A percentile compares a stretch with the other conserved stretches of the same genome.
Conservation (phyloP, 176 grass and related monocot genomes). For the Bromus sterilis region DNA sequence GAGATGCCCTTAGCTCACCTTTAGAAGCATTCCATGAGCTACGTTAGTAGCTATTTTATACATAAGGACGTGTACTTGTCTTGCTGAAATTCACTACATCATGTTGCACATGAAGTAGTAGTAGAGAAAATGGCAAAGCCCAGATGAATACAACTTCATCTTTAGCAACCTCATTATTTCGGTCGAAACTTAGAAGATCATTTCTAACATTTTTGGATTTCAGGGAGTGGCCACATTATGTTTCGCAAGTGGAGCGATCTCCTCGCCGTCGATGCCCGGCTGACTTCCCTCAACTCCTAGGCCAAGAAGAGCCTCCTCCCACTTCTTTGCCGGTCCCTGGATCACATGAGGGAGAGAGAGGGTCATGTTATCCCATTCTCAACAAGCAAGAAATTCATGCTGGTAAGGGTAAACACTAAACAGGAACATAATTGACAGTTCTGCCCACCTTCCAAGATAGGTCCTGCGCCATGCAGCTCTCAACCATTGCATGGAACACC, state of each 20-base stretch:
- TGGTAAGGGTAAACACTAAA: not conserved
- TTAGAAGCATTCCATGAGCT: not conserved
- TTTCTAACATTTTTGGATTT: slow-evolving; percentile 6
- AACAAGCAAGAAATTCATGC: not conserved
- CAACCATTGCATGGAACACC: slow-evolving; percentile 42
- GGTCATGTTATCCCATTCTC: not conserved
- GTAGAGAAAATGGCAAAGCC: not conserved
- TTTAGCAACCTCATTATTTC: not conserved
- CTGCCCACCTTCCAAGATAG: slow-evolving; percentile 65
- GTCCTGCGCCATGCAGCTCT: slow-evolving; percentile 65
- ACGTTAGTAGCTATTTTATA: not conserved
- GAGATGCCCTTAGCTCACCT: no score
- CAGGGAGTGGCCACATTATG: slow-evolving; percentile 60
- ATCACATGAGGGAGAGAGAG: slow-evolving; percentile 3
- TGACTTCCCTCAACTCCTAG: slow-evolving; percentile 49
- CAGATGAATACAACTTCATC: not conserved
- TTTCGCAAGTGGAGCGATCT: slow-evolving; percentile 52
- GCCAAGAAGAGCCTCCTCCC: slow-evolving; percentile 55
- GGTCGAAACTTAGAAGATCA: not conserved
- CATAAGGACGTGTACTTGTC: not conserved
- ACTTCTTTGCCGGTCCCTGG: slow-evolving; percentile 61
- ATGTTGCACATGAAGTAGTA: slow-evolving; percentile 1
- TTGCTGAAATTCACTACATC: not conserved
- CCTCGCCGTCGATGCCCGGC: slow-evolving; percentile 44
- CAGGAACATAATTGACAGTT: not conserved